Percentiles rank a stretch among this genome's conserved stretches.
Conservation (phyloP, 2,329 filamentous ascomycete genomes). For the Hypoxylon sp. region DNA sequence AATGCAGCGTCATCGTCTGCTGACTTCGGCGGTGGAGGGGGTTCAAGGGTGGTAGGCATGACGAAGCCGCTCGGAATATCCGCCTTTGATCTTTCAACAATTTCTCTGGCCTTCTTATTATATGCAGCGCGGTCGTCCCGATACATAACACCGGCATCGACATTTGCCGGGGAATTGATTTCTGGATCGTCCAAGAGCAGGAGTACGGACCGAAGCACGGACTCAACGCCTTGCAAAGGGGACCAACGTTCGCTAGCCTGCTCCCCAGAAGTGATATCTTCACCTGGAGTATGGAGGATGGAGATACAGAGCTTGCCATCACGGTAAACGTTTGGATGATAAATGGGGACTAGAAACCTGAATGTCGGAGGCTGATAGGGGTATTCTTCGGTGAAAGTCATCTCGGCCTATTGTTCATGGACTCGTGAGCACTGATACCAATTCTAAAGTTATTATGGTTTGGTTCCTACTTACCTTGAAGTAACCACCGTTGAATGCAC, state of each 20-base stretch:
- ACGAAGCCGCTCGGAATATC: conserved; percentile 84
- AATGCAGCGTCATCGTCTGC: conserved; percentile 82
- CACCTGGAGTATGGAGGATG: conserved; percentile 91
- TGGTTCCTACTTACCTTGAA: conserved; percentile 69
- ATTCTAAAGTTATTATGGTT: background rate
- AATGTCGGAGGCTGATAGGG: conserved; percentile 91
- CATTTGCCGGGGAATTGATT: conserved; percentile 92
- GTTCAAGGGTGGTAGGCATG: conserved; percentile 82
- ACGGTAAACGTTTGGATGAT: conserved; percentile 93
- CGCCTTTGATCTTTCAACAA: conserved; percentile 78
- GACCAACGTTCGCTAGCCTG: conserved; percentile 92
- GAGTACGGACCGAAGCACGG: conserved; percentile 91
- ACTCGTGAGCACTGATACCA: conserved; percentile 12
- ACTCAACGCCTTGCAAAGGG: conserved; percentile 92
- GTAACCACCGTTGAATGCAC: conserved; percentile 91
- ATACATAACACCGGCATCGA: conserved; percentile 89
- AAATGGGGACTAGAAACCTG: conserved; percentile 82
- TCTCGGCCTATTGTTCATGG: conserved; percentile 70
- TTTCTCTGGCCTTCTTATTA: conserved; percentile 74
- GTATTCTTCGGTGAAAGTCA: conserved; percentile 90
- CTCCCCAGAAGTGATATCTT: conserved; percentile 93
- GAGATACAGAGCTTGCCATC: conserved; percentile 96
- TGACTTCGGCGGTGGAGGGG: conserved; percentile 71
- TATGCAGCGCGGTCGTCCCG: conserved; percentile 79
- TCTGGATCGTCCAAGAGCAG: conserved; percentile 94